Evolutionary conservation across 2,329 filamentous ascomycete species (phyloP).

Genomic region (Xylaria multiplex): DNA sequence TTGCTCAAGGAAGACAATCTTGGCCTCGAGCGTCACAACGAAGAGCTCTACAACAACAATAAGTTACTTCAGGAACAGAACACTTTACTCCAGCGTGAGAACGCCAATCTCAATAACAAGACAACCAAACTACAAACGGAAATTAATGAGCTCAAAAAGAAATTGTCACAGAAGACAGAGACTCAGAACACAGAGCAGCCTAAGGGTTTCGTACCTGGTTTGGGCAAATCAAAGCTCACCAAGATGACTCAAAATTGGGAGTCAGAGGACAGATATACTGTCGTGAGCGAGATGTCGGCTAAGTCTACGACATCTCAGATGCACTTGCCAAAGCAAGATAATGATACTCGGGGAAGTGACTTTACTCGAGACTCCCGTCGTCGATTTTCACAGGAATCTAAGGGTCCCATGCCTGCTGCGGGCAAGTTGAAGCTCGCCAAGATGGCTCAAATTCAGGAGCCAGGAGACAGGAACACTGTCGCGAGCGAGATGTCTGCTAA

Average conservation of each 20-base stretch:
- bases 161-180: slow-evolving; percentile 33
- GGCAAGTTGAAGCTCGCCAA: slow-evolving; percentile 47
- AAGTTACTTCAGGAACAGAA: slow-evolving; percentile 54
- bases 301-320: slow-evolving; percentile 46
- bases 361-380: slow-evolving; percentile 49
- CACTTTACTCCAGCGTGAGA: slow-evolving; percentile 58
- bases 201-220: slow-evolving; percentile 57
- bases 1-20: slow-evolving; percentile 62
- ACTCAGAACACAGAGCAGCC: slow-evolving; percentile 53
- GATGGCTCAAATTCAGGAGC: slow-evolving; percentile 49
- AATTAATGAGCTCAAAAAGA: slow-evolving; percentile 53
- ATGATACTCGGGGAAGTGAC: slow-evolving; percentile 51
- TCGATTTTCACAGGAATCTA: slow-evolving; percentile 56
- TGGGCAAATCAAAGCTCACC: slow-evolving; percentile 44
- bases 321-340: slow-evolving; percentile 49
- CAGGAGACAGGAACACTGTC: slow-evolving; percentile 44
- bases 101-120: slow-evolving; percentile 58
- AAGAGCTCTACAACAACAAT: slow-evolving; percentile 65
- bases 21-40: slow-evolving; percentile 64
- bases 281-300: slow-evolving; percentile 48
- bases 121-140: slow-evolving; percentile 60
- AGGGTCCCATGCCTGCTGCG: slow-evolving; percentile 56
- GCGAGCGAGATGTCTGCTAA: slow-evolving; percentile 50
- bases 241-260: slow-evolving; percentile 51
- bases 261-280: slow-evolving; percentile 44